phyloP scores from a whole-genome alignment of 495 filamentous ascomycete species.

The Pseudotulostoma volvatum region DNA sequence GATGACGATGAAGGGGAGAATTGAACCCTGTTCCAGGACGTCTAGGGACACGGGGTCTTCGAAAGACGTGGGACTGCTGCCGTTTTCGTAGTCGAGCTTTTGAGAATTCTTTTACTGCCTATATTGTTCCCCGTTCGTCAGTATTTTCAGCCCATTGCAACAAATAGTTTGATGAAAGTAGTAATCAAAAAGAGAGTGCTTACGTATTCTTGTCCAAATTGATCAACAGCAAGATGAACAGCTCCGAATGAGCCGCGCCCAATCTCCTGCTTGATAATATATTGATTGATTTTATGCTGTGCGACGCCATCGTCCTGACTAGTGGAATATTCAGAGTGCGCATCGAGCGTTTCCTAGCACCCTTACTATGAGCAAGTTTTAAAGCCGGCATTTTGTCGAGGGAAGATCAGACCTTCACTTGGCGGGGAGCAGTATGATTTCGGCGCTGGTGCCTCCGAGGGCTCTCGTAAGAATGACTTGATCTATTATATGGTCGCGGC shows the following conservation, averaged over 20 bases:
- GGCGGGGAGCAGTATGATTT: constrained; percentile 50
- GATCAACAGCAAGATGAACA: constrained; percentile 81
- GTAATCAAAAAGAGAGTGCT: no score
- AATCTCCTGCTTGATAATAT: constrained; percentile 87
- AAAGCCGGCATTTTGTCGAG: no score
- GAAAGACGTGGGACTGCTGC: constrained; percentile 78
- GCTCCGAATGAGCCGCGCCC: constrained; percentile 89
- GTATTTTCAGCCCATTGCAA: no score
- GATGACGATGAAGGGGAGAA: constrained; percentile 40
- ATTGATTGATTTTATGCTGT: constrained; percentile 83
- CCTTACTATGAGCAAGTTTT: no score
- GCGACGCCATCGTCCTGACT: constrained; percentile 67
- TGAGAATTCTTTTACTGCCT: constrained; percentile 97
- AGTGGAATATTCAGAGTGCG: constrained; percentile 69
- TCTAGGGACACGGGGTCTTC: constrained; percentile 41
- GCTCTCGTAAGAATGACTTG: constrained; percentile 40
- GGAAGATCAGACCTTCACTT: constrained; percentile 64
- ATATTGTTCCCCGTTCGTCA: no score
- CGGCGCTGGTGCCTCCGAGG: constrained; percentile 62
- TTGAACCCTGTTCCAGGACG: constrained; percentile 45
- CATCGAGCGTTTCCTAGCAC: constrained; percentile 79
- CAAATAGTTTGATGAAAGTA: no score
- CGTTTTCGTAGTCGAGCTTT: constrained; percentile 85
- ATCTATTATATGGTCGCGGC: constrained; percentile 14
- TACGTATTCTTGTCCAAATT: constrained; percentile 88